Percentiles rank a stretch among this genome's conserved stretches.
Conservation (phyloP, 2,329 filamentous ascomycete species). For the Zasmidium cellare region DNA sequence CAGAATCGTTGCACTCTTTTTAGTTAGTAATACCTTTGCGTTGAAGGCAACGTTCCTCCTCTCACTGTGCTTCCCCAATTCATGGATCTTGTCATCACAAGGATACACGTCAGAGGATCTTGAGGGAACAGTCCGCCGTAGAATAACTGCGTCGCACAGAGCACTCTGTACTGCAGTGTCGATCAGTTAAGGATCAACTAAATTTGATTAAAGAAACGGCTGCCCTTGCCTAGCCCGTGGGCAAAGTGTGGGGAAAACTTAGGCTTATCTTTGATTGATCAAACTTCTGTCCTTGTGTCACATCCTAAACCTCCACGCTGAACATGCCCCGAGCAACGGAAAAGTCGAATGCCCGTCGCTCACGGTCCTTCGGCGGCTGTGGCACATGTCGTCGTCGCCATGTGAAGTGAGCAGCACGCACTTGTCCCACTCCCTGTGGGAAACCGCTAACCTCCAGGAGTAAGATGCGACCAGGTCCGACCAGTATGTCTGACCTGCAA, state of each 20-base stretch:
- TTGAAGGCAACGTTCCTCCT: no score
- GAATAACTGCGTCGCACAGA: no score
- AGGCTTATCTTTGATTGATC: neutral
- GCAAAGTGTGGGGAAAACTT: neutral
- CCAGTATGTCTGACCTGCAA: slow-evolving; percentile 8
- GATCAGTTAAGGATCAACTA: neutral
- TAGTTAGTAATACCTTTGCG: no score
- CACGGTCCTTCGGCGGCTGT: slow-evolving; percentile 12
- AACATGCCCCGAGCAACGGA: slow-evolving; percentile 22
- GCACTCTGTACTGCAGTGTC: no score
- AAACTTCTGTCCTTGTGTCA: neutral
- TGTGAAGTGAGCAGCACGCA: neutral
- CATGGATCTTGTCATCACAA: no score
- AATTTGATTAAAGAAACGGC: neutral
- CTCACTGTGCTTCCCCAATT: no score
- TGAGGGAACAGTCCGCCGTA: no score
- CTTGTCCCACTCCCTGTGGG: neutral
- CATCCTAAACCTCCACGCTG: neutral
- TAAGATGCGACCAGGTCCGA: slow-evolving; percentile 4
- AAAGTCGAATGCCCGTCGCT: slow-evolving; percentile 3
- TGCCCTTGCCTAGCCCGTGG: neutral
- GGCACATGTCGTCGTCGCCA: slow-evolving; percentile 1
- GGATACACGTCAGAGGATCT: no score
- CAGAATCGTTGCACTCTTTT: no score
- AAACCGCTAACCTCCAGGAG: neutral